Percentiles rank a stretch among this genome's conserved stretches.
These are phyloP conservation scores for Earliella scabrosa DNA, from an alignment of 1,284 basidiomycete genomes.

Conservation along the genomic window DNA sequence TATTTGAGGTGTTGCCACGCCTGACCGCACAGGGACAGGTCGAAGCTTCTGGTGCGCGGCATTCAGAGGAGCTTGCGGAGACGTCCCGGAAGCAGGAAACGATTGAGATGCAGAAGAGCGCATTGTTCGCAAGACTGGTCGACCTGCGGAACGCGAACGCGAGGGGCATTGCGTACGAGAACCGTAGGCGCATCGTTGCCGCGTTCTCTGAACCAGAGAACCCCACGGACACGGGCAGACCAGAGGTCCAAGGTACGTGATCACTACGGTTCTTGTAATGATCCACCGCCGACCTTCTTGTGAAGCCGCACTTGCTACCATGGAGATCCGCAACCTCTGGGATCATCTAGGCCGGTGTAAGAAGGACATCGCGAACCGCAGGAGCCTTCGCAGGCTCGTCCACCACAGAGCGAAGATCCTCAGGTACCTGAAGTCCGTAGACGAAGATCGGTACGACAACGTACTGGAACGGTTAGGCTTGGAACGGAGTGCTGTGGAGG, in stretches of 20 bases:
- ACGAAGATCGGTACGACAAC: slow-evolving; percentile 75
- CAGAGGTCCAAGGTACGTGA: slow-evolving; percentile 85
- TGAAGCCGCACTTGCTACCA: slow-evolving; percentile 85
- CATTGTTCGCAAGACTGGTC: slow-evolving; percentile 70
- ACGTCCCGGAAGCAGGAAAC: slow-evolving; percentile 23
- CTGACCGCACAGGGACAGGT: slow-evolving; percentile 41
- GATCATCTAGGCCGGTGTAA: slow-evolving; percentile 47
- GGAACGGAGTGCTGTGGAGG: slow-evolving; percentile 83
- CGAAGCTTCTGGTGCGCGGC: neutral
- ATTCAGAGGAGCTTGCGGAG: neutral
- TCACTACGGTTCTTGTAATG: neutral
- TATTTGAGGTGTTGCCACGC: slow-evolving; percentile 64
- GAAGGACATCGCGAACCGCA: slow-evolving; percentile 81
- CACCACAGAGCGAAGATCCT: slow-evolving; percentile 86
- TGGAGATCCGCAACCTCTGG: slow-evolving; percentile 85
- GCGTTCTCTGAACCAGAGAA: slow-evolving; percentile 78
- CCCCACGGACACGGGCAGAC: slow-evolving; percentile 79
- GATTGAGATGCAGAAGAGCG: slow-evolving; percentile 62
- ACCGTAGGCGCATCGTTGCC: slow-evolving; percentile 78
- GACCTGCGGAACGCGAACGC: slow-evolving; percentile 91
- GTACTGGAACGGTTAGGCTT: slow-evolving; percentile 80
- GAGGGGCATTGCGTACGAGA: slow-evolving; percentile 84
- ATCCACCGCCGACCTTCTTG: neutral
- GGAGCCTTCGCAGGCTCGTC: slow-evolving; percentile 74
- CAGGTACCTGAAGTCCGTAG: slow-evolving; percentile 74